Evolutionary conservation across 1,139 yeast species (phyloP).

Genomic region (Zygoascus hellenicus): DNA sequence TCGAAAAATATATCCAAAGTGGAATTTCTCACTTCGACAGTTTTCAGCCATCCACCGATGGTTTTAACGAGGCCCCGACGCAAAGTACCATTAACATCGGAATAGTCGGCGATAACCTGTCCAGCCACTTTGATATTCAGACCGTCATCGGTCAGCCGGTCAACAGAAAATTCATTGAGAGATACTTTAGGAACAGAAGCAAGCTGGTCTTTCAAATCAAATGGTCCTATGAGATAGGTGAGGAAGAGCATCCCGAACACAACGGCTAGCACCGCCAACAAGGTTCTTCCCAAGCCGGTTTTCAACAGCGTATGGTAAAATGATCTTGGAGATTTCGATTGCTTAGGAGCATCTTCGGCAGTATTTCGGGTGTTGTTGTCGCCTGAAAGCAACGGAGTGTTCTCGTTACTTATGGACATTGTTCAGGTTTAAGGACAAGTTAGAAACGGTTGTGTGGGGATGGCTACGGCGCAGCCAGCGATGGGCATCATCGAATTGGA

Average conservation of each 20-base stretch:
- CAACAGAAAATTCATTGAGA: conserved; percentile 15
- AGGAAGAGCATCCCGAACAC: conserved; percentile 1
- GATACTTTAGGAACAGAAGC: conserved; percentile 18
- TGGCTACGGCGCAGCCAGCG: no score
- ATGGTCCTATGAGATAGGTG: conserved; percentile 4
- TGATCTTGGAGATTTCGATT: background rate
- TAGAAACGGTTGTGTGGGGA: no score
- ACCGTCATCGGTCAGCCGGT: conserved; percentile 18
- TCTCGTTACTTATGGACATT: background rate
- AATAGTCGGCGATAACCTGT: conserved; percentile 16
- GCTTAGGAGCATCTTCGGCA: no score
- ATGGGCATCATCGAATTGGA: no score
- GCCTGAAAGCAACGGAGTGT: background rate
- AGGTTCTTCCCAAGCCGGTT: conserved; percentile 2
- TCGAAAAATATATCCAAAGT: conserved; percentile 18
- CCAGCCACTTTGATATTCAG: conserved; percentile 18
- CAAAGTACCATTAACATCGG: conserved; percentile 14
- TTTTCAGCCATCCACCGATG: conserved; percentile 14
- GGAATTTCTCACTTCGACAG: conserved; percentile 16
- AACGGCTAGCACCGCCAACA: background rate
- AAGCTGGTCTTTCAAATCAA: conserved; percentile 21
- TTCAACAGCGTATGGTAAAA: conserved; percentile 2
- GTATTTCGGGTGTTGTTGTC: no score
- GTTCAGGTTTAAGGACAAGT: no score
- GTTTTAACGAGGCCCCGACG: conserved; percentile 15